Evolutionary conservation across 176 grass and related monocot genomes (phyloP).

Genomic region (Aechmea fasciata): DNA sequence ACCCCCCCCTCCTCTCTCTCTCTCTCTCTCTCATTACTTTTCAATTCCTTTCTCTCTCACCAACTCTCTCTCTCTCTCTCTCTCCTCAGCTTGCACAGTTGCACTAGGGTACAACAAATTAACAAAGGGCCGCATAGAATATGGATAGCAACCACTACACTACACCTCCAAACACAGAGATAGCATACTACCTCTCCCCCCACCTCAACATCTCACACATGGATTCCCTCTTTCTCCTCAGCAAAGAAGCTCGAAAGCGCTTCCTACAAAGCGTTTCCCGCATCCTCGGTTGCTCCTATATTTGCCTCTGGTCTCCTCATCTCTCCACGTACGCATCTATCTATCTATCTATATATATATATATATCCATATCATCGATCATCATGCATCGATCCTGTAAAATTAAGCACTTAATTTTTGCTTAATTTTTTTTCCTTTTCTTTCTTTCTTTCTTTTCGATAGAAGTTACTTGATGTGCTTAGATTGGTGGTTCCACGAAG

Average conservation of each 20-base stretch:
- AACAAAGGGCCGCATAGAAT: too few species aligned
- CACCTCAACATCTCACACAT: conserved; percentile 2
- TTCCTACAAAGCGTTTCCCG: conserved; percentile 14
- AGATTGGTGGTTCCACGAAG: conserved; percentile 40
- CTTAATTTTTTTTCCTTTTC: not conserved
- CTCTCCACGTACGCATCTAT: conserved; percentile 2
- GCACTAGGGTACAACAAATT: too few species aligned
- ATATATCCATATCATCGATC: not conserved
- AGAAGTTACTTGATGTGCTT: conserved; percentile 31
- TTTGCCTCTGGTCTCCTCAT: conserved; percentile 36
- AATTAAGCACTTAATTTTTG: too few species aligned
- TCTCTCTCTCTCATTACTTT: not conserved
- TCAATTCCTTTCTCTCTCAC: not conserved
- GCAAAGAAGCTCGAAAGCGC: not conserved
- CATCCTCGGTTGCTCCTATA: conserved; percentile 29
- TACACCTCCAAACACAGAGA: too few species aligned
- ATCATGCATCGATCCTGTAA: too few species aligned
- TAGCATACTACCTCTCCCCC: not conserved
- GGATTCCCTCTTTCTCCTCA: conserved; percentile 38
- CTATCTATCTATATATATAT: too few species aligned
- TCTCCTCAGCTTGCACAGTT: too few species aligned
- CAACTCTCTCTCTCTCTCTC: not conserved
- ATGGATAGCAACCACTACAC: too few species aligned
- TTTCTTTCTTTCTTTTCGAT: not conserved
- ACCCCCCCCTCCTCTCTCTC: not conserved